A percentile compares a stretch with the other conserved stretches of the same genome.
Evolutionary conservation across 2,329 filamentous ascomycete genomes (phyloP).

Genomic region (Chaetomium strumarium): DNA sequence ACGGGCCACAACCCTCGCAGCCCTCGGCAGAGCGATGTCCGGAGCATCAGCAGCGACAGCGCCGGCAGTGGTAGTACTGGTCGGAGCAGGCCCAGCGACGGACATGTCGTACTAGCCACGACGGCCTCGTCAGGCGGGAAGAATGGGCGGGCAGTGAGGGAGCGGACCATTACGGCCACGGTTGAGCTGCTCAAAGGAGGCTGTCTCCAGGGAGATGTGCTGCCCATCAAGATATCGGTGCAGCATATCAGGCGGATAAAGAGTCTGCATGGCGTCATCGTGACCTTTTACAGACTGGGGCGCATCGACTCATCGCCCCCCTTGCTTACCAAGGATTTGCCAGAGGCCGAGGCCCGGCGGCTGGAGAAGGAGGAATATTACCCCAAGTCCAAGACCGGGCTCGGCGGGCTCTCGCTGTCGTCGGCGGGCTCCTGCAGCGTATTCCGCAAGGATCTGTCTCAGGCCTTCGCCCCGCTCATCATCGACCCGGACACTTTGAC

Average conservation of each 20-base stretch:
- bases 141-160: slow-evolving; percentile 45
- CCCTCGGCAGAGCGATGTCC: slow-evolving; percentile 46
- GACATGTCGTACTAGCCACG: slow-evolving; percentile 39
- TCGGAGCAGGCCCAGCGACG: slow-evolving; percentile 46
- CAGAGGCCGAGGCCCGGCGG: slow-evolving; percentile 60
- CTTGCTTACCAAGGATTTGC: slow-evolving; percentile 44
- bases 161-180: slow-evolving; percentile 79
- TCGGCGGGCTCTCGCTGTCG: slow-evolving; percentile 79
- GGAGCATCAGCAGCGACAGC: slow-evolving; percentile 67
- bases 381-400: slow-evolving; percentile 77
- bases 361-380: slow-evolving; percentile 77
- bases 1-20: slow-evolving; percentile 35
- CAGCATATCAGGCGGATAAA: slow-evolving; percentile 85
- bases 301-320: slow-evolving; percentile 73
- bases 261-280: slow-evolving; percentile 86
- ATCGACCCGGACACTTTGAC: slow-evolving; percentile 75
- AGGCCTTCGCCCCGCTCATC: slow-evolving; percentile 81
- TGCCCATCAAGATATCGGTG: slow-evolving; percentile 74
- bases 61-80: slow-evolving; percentile 60
- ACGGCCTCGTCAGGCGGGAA: slow-evolving; percentile 28
- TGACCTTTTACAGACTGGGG: slow-evolving; percentile 86
- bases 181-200: slow-evolving; percentile 78
- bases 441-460: slow-evolving; percentile 92
- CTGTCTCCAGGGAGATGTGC: slow-evolving; percentile 75
- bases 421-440: slow-evolving; percentile 82